These are phyloP conservation scores for Serendipita vermifera DNA, from an alignment of 768 basidiomycete species.

Conservation along the genomic window DNA sequence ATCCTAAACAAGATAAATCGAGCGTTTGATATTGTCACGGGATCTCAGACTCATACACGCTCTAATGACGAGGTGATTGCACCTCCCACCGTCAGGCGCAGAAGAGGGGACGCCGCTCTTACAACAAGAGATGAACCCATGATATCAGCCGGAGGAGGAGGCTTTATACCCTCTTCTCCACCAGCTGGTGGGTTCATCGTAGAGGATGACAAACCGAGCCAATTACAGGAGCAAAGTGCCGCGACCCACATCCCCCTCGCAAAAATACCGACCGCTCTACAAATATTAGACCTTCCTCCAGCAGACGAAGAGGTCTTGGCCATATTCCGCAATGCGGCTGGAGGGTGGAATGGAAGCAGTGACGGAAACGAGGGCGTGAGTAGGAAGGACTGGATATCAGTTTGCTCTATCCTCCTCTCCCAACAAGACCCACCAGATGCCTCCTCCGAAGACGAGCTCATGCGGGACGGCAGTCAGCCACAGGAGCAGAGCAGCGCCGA, in stretches of 20 bases:
- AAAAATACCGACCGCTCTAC: slow-evolving; percentile 48
- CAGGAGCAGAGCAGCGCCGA: not conserved
- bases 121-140: not conserved
- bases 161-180: not conserved
- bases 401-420: slow-evolving; percentile 56
- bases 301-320: slow-evolving; percentile 55
- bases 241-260: slow-evolving; percentile 37
- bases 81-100: not conserved
- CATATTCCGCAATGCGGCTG: slow-evolving; percentile 63
- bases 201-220: not conserved
- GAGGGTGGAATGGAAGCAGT: slow-evolving; percentile 43
- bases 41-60: not conserved
- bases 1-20: not conserved
- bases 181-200: not conserved
- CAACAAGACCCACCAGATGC: not conserved
- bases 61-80: not conserved
- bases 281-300: slow-evolving; percentile 43
- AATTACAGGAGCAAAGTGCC: slow-evolving; percentile 15
- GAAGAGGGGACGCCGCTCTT: not conserved
- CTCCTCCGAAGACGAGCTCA: not conserved
- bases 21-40: not conserved
- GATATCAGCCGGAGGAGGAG: not conserved
- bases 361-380: slow-evolving; percentile 29
- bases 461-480: no score
- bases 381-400: slow-evolving; percentile 63